Conservation (phyloP, 148 eudicot species). For the Chenopodium suecicum region DNA sequence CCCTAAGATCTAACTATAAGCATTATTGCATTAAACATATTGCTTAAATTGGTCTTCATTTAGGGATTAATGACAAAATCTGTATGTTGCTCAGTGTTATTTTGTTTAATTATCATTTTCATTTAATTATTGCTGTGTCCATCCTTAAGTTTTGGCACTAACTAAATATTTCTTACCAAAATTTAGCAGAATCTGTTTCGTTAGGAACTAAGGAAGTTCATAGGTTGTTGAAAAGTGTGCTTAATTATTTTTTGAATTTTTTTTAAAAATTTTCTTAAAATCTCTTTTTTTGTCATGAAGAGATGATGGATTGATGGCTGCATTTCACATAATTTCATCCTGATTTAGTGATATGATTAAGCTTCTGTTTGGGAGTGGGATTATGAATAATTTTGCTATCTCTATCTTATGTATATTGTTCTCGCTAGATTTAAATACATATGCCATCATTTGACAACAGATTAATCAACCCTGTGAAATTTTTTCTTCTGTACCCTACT, state of each 20-base stretch:
- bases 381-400: not conserved
- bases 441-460: not conserved
- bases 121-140: not conserved
- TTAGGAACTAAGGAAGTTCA: no score
- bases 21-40: no score
- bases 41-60: no score
- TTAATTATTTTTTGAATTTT: no score
- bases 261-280: not conserved
- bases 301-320: not conserved
- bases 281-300: not conserved
- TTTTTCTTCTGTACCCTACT: not conserved
- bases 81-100: no score
- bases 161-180: no score
- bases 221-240: no score
- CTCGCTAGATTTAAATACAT: not conserved
- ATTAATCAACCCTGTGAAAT: not conserved
- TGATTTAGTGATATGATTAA: not conserved
- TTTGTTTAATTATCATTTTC: no score
- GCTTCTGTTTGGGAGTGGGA: not conserved
- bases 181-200: no score
- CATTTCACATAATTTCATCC: not conserved
- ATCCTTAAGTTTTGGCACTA: not conserved
- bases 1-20: no score
- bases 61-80: no score
- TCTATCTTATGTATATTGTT: not conserved